Evolutionary conservation across 2,329 filamentous ascomycete genomes (phyloP).

Genomic region (Incumbomyces lentus): DNA sequence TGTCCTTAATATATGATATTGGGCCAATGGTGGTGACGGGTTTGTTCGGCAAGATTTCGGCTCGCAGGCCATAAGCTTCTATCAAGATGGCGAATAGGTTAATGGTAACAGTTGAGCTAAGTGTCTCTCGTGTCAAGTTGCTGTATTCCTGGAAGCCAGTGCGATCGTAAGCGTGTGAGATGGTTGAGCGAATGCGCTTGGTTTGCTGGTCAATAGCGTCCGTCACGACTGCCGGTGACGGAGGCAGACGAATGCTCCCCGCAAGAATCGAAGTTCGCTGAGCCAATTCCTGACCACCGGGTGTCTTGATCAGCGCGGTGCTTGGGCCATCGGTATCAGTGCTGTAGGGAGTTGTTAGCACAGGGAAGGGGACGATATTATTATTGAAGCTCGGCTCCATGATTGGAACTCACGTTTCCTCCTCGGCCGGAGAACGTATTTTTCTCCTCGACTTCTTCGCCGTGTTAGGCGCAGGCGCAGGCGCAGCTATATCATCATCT

Average conservation of each 20-base stretch:
- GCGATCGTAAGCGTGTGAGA: slow-evolving; percentile 50
- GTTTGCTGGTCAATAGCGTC: slow-evolving; percentile 61
- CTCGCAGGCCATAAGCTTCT: slow-evolving; percentile 61
- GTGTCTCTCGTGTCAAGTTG: slow-evolving; percentile 54
- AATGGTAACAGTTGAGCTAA: slow-evolving; percentile 64
- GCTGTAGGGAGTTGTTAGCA: slow-evolving; percentile 5
- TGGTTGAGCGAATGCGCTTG: slow-evolving; percentile 45
- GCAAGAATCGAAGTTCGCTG: slow-evolving; percentile 33
- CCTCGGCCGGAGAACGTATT: slow-evolving; percentile 24
- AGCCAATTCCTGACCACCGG: slow-evolving; percentile 30
- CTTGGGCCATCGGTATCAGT: slow-evolving; percentile 12
- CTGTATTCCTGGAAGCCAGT: slow-evolving; percentile 58
- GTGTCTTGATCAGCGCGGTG: slow-evolving; percentile 14
- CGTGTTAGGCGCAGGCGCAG: slow-evolving; percentile 22
- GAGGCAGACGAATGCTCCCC: slow-evolving; percentile 60
- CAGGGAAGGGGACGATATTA: neutral
- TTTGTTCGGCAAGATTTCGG: slow-evolving; percentile 61
- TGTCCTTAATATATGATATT: slow-evolving; percentile 44
- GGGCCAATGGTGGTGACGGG: slow-evolving; percentile 59
- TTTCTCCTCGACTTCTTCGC: slow-evolving; percentile 21
- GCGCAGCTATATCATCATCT: slow-evolving; percentile 27
- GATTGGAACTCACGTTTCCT: slow-evolving; percentile 24
- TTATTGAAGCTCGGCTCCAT: too few relatives aligned
- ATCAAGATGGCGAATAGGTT: slow-evolving; percentile 57
- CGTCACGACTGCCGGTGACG: slow-evolving; percentile 69